Conservation (phyloP, 768 basidiomycete species). For the Favolaschia claudopus region DNA sequence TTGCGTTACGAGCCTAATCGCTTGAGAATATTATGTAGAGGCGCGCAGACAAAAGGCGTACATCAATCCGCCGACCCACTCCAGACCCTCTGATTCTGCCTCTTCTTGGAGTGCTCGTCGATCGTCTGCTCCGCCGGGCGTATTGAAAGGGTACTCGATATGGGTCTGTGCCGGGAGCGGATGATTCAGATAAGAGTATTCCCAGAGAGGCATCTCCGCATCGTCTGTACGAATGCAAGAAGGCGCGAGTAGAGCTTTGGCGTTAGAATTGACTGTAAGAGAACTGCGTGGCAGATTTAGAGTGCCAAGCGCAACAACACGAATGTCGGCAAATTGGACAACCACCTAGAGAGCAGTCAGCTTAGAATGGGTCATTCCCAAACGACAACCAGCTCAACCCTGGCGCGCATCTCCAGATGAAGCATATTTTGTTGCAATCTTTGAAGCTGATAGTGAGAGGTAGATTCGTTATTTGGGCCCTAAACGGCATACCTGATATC, state of each 20-base stretch:
- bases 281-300: slow-evolving; percentile 63
- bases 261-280: slow-evolving; percentile 70
- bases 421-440: slow-evolving; percentile 72
- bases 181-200: slow-evolving; percentile 54
- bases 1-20: slow-evolving; percentile 66
- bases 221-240: slow-evolving; percentile 58
- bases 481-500: slow-evolving; percentile 69
- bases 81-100: slow-evolving; percentile 63
- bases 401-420: slow-evolving; percentile 70
- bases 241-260: slow-evolving; percentile 72
- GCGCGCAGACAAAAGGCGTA: slow-evolving; percentile 37
- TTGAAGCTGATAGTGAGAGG: slow-evolving; percentile 33
- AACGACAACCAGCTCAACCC: slow-evolving; percentile 52
- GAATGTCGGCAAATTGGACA: slow-evolving; percentile 73
- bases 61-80: slow-evolving; percentile 82
- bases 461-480: neutral
- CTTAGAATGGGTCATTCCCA: slow-evolving; percentile 1
- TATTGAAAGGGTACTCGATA: slow-evolving; percentile 74
- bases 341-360: slow-evolving; percentile 56
- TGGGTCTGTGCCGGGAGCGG: slow-evolving; percentile 67
- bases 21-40: neutral
- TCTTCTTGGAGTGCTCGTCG: slow-evolving; percentile 64
- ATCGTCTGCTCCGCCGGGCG: slow-evolving; percentile 71
- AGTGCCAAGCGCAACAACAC: slow-evolving; percentile 76
- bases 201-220: slow-evolving; percentile 38